Evolutionary conservation across 1,284 basidiomycete species (phyloP), one percentile per base, ranked within the genome.

Genomic region (Rhodotorula sp.): DNA sequence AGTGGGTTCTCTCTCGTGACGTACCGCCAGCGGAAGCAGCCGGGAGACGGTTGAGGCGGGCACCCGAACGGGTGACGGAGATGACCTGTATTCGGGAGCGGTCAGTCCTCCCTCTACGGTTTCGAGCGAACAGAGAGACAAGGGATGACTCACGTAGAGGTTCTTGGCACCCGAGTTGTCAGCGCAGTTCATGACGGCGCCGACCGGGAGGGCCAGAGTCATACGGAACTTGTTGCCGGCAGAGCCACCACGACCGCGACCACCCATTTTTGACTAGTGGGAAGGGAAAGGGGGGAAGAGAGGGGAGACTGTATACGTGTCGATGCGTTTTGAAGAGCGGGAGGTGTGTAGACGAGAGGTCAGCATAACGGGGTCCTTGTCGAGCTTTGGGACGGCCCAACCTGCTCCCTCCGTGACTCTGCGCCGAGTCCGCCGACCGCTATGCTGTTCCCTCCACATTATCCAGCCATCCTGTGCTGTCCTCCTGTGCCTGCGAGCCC

Each of bases 111-210:
- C 34, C 34, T 34, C 34, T 34, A 34, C 34, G 34, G 34, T 34
- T 34, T 34, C 12, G 38, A 23, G 21, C 5, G 2, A 18, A n/a
- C 18, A 5, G 23, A 31, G 23, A 54, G 23, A 15, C 15, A 18
- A 18, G 18, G 26, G 0, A 1, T 31, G 31, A 74, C 78, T 56
- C 48, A 79, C 81, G 84, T 85, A 95, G 76, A 97, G 87, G 77
- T 91, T 94, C 87, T 98, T 99, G 79, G 95, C 95, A 79, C 97
- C 97, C 79, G 92, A 94, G 90, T 99, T 99, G 87, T 99, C 95
- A 71, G 95, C 95, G 84, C 95, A 99, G 85, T 99, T 99, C 83
- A 99, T 88, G 79, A 99, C 95, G 81, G 95, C 95, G 80, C 97
- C 97, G 80, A 94, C 92, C 79, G 95, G 97, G 78, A 77, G 81